Percentiles rank a stretch among this genome's conserved stretches.
Evolutionary conservation across 202 grass and related monocot genomes (phyloP).

Genomic region (Sporobolus alterniflorus): DNA sequence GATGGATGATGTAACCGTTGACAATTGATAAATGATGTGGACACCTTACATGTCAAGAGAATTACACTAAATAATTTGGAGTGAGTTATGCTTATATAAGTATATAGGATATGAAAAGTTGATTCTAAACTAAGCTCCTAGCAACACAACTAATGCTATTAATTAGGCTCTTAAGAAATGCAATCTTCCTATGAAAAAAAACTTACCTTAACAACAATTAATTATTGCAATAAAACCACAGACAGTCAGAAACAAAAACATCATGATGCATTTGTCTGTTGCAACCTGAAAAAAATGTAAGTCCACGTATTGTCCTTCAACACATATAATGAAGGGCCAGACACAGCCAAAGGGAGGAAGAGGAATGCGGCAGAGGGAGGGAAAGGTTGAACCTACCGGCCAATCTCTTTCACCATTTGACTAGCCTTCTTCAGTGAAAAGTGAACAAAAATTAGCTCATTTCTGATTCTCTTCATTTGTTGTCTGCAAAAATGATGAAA

Average conservation of each 20-base stretch:
- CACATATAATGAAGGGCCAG: background rate
- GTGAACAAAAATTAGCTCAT: conserved; percentile 89
- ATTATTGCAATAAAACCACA: conserved; percentile 89
- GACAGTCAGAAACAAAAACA: conserved; percentile 78
- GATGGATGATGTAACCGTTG: too few species aligned
- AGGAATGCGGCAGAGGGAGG: background rate
- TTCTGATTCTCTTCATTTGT: conserved; percentile 91
- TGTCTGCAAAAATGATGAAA: conserved; percentile 62
- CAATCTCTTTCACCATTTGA: conserved; percentile 97
- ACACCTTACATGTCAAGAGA: too few species aligned
- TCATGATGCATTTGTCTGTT: conserved; percentile 99
- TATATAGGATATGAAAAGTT: background rate
- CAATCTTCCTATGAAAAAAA: background rate
- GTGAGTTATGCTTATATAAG: too few species aligned
- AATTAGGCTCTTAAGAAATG: background rate
- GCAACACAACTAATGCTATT: background rate
- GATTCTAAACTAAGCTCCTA: background rate
- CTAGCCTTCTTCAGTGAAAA: conserved; percentile 97
- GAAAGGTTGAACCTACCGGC: conserved; percentile 58
- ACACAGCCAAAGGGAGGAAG: background rate
- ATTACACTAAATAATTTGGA: too few species aligned
- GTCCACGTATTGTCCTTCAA: background rate
- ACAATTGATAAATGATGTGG: too few species aligned
- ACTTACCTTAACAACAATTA: conserved; percentile 97
- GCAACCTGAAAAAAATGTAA: conserved; percentile 71